Base-by-base conservation (phyloP, 139 green algal genomes). In the Micractinium conductrix region DNA sequence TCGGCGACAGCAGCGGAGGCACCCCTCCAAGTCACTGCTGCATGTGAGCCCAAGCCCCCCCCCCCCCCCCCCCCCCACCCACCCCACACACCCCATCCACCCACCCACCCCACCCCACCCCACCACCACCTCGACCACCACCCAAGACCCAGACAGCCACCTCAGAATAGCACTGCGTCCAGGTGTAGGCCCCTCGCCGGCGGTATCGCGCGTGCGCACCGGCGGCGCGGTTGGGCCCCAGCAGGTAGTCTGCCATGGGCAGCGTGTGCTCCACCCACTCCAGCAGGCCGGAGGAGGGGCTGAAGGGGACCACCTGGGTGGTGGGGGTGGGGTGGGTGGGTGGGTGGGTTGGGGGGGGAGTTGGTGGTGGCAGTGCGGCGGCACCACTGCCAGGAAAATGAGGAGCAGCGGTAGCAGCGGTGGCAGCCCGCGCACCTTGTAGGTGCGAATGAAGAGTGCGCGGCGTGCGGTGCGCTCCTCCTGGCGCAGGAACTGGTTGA, bases 191-290 rank as follows among this genome's bases (percentile, higher is more conserved):
- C 1, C 84, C 76, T 6, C 83, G 82, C 40, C 53, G 16, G 28
- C 16, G 37, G 83, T 92, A 88, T 9, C 89, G 74, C 53, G 44
- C 19, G 58, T 94, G 91, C 33, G 91, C 91, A 14, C 88, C 89
- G 9, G 30, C 37, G 30, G 24, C 55, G 9, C 79, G 48, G 22
- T 68, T 44, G 22, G 45, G 48, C 14, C 88, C 88, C 33, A 91
- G 68, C 53, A 96, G 91, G 84, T 92, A 98, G 22, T 94, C 86
- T 44, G 55, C 85, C 43, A 98, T 86, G 12, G 92, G 87, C 58
- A 93, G 78, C 0, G 97, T 99, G 78, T 96, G 79, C 62, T 99
- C 90, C 53, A 99, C 96, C 97, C 97, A 99, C 88, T 99, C 90
- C 65, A 99, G 68, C 50, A 99, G 81, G 37, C 97, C 97, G 21